These are phyloP conservation scores for Elsinoe necatrix DNA, from an alignment of 2,329 filamentous ascomycete genomes.

Conservation along the genomic window DNA sequence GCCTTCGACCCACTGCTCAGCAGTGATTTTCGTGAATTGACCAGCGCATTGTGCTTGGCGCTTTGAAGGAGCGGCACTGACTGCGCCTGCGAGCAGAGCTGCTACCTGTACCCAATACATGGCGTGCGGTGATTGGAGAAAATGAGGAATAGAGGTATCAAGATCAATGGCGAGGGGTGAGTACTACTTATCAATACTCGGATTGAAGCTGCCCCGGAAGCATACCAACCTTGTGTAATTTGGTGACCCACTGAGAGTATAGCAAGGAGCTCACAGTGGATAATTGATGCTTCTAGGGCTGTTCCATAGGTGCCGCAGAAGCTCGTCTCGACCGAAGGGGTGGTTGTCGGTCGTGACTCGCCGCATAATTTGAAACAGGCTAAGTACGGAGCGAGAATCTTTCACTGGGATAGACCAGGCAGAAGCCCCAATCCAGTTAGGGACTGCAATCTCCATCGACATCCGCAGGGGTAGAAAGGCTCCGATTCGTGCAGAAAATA, in stretches of 20 bases:
- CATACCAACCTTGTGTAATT: background rate
- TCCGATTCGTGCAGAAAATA: conserved; percentile 8
- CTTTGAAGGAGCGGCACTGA: conserved; percentile 16
- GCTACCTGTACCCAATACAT: conserved; percentile 12
- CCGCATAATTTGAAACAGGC: conserved; percentile 3
- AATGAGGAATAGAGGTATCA: conserved; percentile 11
- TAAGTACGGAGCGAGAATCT: conserved; percentile 12
- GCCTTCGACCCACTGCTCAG: conserved; percentile 39
- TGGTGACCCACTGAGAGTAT: background rate
- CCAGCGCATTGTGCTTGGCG: conserved; percentile 30
- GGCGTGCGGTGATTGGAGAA: background rate
- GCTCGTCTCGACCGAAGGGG: background rate
- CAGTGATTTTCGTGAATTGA: conserved; percentile 40
- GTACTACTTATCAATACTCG: too few species aligned
- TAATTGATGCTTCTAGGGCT: background rate
- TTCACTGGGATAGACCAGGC: conserved; percentile 4
- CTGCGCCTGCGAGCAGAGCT: background rate
- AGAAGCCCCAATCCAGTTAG: background rate
- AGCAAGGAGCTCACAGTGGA: background rate
- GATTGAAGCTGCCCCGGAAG: conserved; percentile 11
- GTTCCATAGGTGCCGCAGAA: background rate
- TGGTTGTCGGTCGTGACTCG: background rate
- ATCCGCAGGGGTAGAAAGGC: background rate
- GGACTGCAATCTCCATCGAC: conserved; percentile 2
- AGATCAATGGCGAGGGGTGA: too few species aligned